These are phyloP conservation scores for Meira nashicola DNA, from an alignment of 1,284 basidiomycete genomes.

Conservation along the genomic window DNA sequence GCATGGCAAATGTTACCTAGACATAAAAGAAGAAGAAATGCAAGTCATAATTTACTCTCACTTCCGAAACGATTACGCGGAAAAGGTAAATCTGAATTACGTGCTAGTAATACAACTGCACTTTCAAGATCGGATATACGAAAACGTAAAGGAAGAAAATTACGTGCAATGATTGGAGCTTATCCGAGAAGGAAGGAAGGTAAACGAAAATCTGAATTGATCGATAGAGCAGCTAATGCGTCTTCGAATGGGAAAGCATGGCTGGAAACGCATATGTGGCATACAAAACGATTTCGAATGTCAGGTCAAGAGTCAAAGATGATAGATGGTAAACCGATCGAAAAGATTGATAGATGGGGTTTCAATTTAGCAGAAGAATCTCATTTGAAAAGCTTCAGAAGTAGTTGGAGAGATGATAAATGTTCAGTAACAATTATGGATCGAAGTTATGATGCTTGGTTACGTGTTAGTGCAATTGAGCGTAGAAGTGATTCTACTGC, in stretches of 20 bases:
- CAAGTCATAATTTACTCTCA: slow-evolving; percentile 49
- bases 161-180: background rate
- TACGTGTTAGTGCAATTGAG: slow-evolving; percentile 6
- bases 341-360: slow-evolving; percentile 21
- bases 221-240: background rate
- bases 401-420: slow-evolving; percentile 30
- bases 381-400: slow-evolving; percentile 43
- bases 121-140: slow-evolving; percentile 13
- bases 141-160: background rate
- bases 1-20: slow-evolving; percentile 52
- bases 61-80: slow-evolving; percentile 39
- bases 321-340: background rate
- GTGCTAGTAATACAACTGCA: slow-evolving; percentile 41
- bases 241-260: slow-evolving; percentile 20
- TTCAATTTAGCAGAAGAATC: slow-evolving; percentile 43
- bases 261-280: slow-evolving; percentile 53
- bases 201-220: background rate
- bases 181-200: slow-evolving; percentile 4
- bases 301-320: slow-evolving; percentile 13
- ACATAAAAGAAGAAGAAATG: slow-evolving; percentile 40
- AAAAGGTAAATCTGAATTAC: slow-evolving; percentile 44
- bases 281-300: slow-evolving; percentile 51
- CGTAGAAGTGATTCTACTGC: no score
- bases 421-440: slow-evolving; percentile 35
- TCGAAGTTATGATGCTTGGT: slow-evolving; percentile 33